phyloP scores from a whole-genome alignment of 2,329 filamentous ascomycete genomes.

The Metarhizium album region DNA sequence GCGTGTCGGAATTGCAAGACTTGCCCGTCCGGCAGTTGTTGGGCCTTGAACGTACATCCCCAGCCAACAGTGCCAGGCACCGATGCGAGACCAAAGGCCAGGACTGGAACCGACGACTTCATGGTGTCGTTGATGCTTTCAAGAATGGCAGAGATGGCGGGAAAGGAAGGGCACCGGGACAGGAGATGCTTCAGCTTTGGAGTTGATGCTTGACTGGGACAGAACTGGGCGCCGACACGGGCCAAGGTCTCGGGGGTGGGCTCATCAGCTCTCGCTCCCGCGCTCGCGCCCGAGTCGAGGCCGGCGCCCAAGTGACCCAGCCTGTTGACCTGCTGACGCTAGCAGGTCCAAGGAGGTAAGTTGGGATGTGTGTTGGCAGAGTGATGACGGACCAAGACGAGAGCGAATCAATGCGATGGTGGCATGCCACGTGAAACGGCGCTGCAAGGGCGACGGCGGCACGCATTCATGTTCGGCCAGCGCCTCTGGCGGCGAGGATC shows the following conservation, averaged over 20 bases:
- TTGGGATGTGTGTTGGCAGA: not conserved
- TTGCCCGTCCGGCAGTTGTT: not conserved
- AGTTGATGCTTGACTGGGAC: not conserved
- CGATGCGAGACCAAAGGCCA: conserved; percentile 21
- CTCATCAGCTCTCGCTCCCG: not conserved
- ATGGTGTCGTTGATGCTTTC: conserved; percentile 11
- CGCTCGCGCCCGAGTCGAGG: not conserved
- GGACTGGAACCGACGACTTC: conserved; percentile 20
- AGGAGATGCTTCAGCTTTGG: not conserved
- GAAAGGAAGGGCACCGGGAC: not conserved
- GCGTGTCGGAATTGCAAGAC: not conserved
- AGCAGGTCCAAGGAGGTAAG: not conserved
- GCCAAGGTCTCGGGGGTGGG: not conserved
- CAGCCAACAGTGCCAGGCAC: conserved; percentile 27
- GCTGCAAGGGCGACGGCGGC: not conserved
- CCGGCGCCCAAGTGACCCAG: conserved; percentile 2
- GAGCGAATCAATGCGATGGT: not conserved
- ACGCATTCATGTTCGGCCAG: too few species aligned
- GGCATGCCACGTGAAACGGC: not conserved
- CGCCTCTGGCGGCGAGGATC: too few species aligned
- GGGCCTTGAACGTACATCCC: conserved; percentile 25
- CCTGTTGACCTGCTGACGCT: not conserved
- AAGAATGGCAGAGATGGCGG: not conserved
- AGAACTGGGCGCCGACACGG: not conserved
- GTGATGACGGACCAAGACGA: not conserved